A percentile compares a stretch with the other conserved stretches of the same genome.
These are phyloP conservation scores for Penicillium taxi DNA, from an alignment of 495 filamentous ascomycete genomes.

Conservation along the genomic window DNA sequence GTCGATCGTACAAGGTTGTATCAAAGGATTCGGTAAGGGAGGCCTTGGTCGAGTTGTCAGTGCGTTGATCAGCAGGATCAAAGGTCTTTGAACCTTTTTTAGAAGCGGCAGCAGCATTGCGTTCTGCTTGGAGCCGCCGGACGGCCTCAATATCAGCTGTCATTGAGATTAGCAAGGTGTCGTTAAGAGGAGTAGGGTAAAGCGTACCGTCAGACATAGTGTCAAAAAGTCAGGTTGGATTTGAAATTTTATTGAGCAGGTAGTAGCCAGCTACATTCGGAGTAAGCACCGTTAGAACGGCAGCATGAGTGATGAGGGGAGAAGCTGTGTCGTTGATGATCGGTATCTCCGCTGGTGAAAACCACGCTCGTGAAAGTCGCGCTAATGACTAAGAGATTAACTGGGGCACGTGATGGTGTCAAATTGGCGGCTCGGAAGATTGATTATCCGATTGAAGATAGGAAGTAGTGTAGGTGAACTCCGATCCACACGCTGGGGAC, in stretches of 20 bases:
- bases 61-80: constrained; percentile 79
- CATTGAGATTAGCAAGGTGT: constrained; percentile 18
- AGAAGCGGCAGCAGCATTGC: constrained; percentile 72
- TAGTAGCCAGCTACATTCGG: constrained; percentile 36
- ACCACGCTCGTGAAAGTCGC: constrained; percentile 17
- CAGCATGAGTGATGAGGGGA: constrained; percentile 18
- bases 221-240: constrained; percentile 19
- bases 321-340: constrained; percentile 15
- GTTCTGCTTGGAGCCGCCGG: constrained; percentile 80
- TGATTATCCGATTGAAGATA: too few relatives aligned
- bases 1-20: constrained; percentile 81
- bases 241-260: constrained; percentile 24
- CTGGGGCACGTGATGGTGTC: constrained; percentile 5
- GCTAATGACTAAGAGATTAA: constrained; percentile 13
- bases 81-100: constrained; percentile 86
- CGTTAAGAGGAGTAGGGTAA: constrained; percentile 11
- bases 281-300: constrained; percentile 27
- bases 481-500: too few relatives aligned
- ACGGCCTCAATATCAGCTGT: constrained; percentile 76
- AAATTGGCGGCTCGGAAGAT: too few relatives aligned
- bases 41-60: constrained; percentile 86
- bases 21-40: constrained; percentile 93
- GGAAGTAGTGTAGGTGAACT: too few relatives aligned
- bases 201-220: constrained; percentile 56
- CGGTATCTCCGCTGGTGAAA: constrained; percentile 17